phyloP scores from a whole-genome alignment of 2,329 filamentous ascomycete genomes.

The Coniochaeta hoffmannii region DNA sequence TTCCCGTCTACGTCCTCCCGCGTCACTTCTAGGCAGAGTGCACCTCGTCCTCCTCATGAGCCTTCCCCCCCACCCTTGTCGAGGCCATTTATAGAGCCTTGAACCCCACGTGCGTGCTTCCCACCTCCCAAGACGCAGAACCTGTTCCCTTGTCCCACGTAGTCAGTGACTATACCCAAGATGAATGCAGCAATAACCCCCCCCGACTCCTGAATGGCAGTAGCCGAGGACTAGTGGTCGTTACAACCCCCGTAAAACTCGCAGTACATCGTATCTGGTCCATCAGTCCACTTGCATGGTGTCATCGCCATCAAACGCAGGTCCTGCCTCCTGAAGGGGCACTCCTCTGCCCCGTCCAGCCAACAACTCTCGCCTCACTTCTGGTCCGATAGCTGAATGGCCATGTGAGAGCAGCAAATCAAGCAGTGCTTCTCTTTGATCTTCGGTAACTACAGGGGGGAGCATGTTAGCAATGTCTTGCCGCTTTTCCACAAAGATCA shows the following conservation, averaged over 20 bases:
- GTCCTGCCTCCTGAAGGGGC: constrained; percentile 49
- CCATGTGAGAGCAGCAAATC: constrained; percentile 80
- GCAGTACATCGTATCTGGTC: constrained; percentile 5
- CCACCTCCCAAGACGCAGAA: not conserved
- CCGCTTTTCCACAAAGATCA: not conserved
- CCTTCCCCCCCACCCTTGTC: too few species aligned
- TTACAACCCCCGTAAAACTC: too few species aligned
- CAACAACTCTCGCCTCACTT: constrained; percentile 81
- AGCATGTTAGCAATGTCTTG: constrained; percentile 8
- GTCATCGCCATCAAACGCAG: constrained; percentile 68
- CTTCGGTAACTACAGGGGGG: constrained; percentile 60
- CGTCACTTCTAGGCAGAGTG: too few species aligned
- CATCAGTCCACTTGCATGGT: constrained; percentile 70
- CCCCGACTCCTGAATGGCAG: too few species aligned
- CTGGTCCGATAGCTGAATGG: constrained; percentile 82
- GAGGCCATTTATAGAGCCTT: not conserved
- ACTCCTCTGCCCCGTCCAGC: constrained; percentile 83
- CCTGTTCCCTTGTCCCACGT: too few species aligned
- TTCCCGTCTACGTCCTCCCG: not conserved
- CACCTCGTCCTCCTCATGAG: not conserved
- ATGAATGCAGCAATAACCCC: too few species aligned
- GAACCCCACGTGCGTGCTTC: not conserved
- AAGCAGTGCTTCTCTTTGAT: constrained; percentile 80
- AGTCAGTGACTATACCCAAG: too few species aligned
- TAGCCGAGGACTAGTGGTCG: too few species aligned